Percentiles rank a stretch among this genome's conserved stretches.
phyloP scores from a whole-genome alignment of 176 grass and related monocot genomes.

The Oryza meyeriana region DNA sequence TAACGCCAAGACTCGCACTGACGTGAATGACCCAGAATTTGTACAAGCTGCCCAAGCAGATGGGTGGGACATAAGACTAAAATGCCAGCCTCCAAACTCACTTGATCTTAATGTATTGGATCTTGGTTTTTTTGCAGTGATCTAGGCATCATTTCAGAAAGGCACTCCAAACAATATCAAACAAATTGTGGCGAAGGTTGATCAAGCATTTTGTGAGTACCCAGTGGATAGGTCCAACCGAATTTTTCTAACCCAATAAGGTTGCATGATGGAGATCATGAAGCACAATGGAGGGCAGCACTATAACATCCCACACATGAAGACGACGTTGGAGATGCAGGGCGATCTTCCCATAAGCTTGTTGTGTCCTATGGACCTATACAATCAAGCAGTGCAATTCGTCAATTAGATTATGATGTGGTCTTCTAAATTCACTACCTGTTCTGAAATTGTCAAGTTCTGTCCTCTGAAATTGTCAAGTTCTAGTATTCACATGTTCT shows the following conservation, averaged over 20 bases:
- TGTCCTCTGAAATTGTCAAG: no score
- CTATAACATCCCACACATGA: not conserved
- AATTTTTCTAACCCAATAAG: not conserved
- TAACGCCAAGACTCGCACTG: no score
- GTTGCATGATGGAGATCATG: not conserved
- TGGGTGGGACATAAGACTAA: no score
- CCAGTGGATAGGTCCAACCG: not conserved
- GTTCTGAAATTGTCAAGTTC: no score
- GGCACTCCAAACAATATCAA: not conserved
- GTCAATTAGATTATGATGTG: not conserved
- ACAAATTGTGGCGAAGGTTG: not conserved
- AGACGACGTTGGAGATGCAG: not conserved
- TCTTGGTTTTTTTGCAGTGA: not conserved
- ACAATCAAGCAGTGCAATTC: not conserved
- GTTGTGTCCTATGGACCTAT: not conserved
- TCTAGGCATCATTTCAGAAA: no score
- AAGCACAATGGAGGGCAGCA: not conserved
- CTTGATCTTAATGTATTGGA: not conserved
- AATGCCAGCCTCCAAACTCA: not conserved
- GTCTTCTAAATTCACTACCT: no score
- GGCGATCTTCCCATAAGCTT: not conserved
- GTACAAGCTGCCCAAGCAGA: no score
- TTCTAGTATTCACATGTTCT: no score
- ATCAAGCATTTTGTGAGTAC: not conserved
- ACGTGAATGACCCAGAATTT: no score